phyloP scores from a whole-genome alignment of 1,284 basidiomycete genomes.

The Ceratobasidium papillatum region DNA sequence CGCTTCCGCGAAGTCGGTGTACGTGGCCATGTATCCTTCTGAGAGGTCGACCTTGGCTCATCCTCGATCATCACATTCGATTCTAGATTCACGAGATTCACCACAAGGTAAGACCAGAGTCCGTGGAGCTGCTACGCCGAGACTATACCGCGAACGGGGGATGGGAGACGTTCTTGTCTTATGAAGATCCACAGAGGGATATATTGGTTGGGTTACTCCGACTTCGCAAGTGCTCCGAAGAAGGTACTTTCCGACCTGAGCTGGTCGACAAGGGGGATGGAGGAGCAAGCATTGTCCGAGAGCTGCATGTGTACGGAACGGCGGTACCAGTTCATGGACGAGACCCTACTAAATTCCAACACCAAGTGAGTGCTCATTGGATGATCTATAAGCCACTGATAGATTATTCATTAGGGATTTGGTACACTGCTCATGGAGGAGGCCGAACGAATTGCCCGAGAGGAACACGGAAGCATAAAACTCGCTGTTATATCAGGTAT shows the following conservation, averaged over 20 bases:
- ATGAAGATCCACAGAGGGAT: slow-evolving; percentile 97
- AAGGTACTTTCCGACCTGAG: slow-evolving; percentile 96
- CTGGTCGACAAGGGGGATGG: slow-evolving; percentile 80
- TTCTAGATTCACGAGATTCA: slow-evolving; percentile 96
- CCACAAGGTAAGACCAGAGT: slow-evolving; percentile 94
- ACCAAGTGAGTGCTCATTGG: slow-evolving; percentile 66
- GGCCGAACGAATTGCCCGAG: slow-evolving; percentile 96
- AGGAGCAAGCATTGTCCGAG: slow-evolving; percentile 93
- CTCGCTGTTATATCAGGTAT: slow-evolving; percentile 94
- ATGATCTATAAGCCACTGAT: neutral
- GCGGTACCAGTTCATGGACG: slow-evolving; percentile 97
- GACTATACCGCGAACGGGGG: slow-evolving; percentile 98
- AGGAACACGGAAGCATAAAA: slow-evolving; percentile 95
- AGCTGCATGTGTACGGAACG: slow-evolving; percentile 98
- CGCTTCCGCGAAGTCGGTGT: slow-evolving; percentile 98
- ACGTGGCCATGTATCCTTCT: slow-evolving; percentile 52
- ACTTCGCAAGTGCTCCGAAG: slow-evolving; percentile 93
- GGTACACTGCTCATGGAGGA: slow-evolving; percentile 99
- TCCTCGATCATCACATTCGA: neutral
- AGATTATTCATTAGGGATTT: slow-evolving; percentile 76
- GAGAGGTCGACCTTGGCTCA: neutral
- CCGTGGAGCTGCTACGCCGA: slow-evolving; percentile 94
- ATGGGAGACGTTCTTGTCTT: slow-evolving; percentile 99
- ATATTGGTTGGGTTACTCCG: slow-evolving; percentile 95
- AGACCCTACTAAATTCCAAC: slow-evolving; percentile 98